A percentile compares a stretch with the other conserved stretches of the same genome.
These are phyloP conservation scores for Coemansia reversa DNA, from an alignment of 192 early-diverging fungal species.

Conservation along the genomic window DNA sequence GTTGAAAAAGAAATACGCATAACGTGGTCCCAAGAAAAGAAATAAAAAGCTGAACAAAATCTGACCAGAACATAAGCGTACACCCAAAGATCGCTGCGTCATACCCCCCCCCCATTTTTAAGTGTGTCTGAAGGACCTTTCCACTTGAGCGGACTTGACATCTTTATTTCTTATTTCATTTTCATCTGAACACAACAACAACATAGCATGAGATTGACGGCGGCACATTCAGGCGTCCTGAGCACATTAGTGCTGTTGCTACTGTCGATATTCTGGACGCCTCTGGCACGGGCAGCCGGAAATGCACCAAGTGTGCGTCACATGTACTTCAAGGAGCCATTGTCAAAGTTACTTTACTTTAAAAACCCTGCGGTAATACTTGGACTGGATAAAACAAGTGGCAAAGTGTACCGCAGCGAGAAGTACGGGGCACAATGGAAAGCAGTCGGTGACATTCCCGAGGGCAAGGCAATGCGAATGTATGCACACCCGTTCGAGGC, in stretches of 20 bases:
- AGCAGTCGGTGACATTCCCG: slow-evolving; percentile 48
- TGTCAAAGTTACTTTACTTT: slow-evolving; percentile 51
- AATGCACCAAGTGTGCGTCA: slow-evolving; percentile 31
- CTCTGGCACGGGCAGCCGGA: slow-evolving; percentile 1
- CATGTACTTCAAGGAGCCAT: slow-evolving; percentile 38
- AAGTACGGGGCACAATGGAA: slow-evolving; percentile 70
- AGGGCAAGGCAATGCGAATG: slow-evolving; percentile 49
- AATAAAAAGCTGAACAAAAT: background rate
- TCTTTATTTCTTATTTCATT: slow-evolving; percentile 1
- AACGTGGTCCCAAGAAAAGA: slow-evolving; percentile 7
- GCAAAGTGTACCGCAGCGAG: slow-evolving; percentile 60
- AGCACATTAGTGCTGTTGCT: slow-evolving; percentile 7
- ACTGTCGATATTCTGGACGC: slow-evolving; percentile 2
- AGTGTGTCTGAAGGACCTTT: background rate
- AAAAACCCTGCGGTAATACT: slow-evolving; percentile 46
- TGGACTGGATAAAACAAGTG: slow-evolving; percentile 54
- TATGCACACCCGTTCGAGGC: slow-evolving; percentile 67
- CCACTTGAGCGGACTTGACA: background rate
- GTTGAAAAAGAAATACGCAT: background rate
- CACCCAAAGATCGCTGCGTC: background rate
- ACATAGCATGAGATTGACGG: slow-evolving; percentile 7
- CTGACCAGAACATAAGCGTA: too few relatives aligned
- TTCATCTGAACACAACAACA: slow-evolving; percentile 9
- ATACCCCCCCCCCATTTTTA: background rate
- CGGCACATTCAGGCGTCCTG: slow-evolving; percentile 1